Base-by-base conservation (phyloP, 2,329 filamentous ascomycete genomes). In the Phialocephala subalpina region DNA sequence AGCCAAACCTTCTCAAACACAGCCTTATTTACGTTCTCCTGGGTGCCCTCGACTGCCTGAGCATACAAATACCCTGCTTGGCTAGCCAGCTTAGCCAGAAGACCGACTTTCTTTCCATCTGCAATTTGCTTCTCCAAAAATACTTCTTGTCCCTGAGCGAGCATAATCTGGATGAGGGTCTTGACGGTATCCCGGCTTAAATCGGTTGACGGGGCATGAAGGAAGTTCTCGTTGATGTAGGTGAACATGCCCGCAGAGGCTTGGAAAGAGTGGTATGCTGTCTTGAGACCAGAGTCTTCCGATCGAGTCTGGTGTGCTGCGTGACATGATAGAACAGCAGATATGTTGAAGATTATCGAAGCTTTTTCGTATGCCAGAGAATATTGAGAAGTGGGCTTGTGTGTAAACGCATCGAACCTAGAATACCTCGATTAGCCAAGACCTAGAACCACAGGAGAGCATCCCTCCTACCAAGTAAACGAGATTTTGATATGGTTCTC, bases 311-410 rank as follows among this genome's bases (percentile, higher is more conserved):
- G 97, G 76, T 92, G 87, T 52, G 95, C 94, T 67, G 95, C 96
- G 84, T 99, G 93, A 76, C 95, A 97, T 62, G 95, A 98, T 22
- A 99, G 86, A 29, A 98, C 94, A 72, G 96, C 95, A 42, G 95
- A 97, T 72, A 99, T 99, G 80, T 99, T 99, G 86, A 99, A 99
- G 75, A 99, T 97, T 77, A 99, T 97, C 74, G 95, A 98, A 16
- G 96, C 96, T 78, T 99, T 99, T 79, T 99, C 96, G 78, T 97
- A 99, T 57, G 96, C 96, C 57, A 99, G 86, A 8, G 94, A 97
- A 82, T 97, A 97, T 79, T 99, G 96, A 3, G 94, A 90, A 4
- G 96, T 99, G n/a, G 94, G 87, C 77, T 98, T 97, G 78, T 97
- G 94, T 53, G 96, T 99, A 78, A 99, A 99, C n/a, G 97, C 96